phyloP scores from a whole-genome alignment of 331 rosid genomes.

The Rhamnella rubrinervis region DNA sequence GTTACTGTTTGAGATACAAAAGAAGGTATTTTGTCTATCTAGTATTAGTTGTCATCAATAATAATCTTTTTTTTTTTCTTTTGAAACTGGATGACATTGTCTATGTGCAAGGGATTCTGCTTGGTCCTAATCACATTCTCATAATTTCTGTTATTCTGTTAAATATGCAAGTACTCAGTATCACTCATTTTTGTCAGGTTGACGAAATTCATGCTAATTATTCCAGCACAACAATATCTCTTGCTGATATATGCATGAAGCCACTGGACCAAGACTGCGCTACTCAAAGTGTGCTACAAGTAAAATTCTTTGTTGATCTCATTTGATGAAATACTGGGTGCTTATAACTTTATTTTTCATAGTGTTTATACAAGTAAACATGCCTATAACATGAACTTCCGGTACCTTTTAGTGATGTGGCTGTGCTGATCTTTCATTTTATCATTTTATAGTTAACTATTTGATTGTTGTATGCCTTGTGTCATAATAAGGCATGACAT shows the following conservation, averaged over 20 bases:
- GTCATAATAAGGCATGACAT: not conserved
- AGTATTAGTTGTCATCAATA: conserved; percentile 2
- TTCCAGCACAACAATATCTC: conserved; percentile 66
- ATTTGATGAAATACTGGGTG: not conserved
- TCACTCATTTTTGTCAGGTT: conserved; percentile 52
- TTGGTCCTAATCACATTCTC: not conserved
- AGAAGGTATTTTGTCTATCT: conserved; percentile 50
- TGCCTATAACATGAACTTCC: too few relatives aligned
- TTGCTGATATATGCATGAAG: conserved; percentile 91
- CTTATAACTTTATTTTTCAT: not conserved
- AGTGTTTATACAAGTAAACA: too few relatives aligned
- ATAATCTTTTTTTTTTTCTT: not conserved
- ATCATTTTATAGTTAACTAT: not conserved
- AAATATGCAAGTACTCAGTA: not conserved
- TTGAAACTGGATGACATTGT: not conserved
- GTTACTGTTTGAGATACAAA: conserved; percentile 89
- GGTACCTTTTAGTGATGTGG: too few relatives aligned
- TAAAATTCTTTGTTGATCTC: conserved; percentile 33
- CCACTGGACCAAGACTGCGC: conserved; percentile 95
- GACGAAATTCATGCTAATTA: conserved; percentile 75
- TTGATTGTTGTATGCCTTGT: not conserved
- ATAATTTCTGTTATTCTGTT: conserved; percentile 1
- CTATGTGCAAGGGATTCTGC: not conserved
- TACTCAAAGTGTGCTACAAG: conserved; percentile 93
- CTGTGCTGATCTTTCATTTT: too few relatives aligned